phyloP scores from a whole-genome alignment of 129 eudicot species.

The Tanacetum coccineum region DNA sequence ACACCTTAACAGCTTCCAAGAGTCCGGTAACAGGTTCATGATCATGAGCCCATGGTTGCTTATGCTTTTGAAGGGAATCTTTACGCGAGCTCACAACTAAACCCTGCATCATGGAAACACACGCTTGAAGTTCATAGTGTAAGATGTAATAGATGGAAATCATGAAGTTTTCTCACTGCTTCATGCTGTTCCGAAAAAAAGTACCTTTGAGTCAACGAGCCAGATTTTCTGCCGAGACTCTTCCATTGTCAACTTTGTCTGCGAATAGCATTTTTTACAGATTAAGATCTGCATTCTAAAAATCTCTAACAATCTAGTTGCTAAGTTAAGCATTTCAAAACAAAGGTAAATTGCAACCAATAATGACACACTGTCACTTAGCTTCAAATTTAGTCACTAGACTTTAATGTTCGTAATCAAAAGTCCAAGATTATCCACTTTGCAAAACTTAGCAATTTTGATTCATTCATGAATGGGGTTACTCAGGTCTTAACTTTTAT shows the following conservation, averaged over 20 bases:
- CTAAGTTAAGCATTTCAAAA: background rate
- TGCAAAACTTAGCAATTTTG: background rate
- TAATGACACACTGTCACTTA: background rate
- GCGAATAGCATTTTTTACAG: constrained; percentile 10
- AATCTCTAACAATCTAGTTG: background rate
- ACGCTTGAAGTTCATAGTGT: background rate
- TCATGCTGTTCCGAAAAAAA: no score
- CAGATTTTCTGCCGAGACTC: constrained; percentile 84
- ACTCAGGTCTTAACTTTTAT: background rate
- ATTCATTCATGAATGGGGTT: background rate
- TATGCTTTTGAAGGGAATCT: constrained; percentile 89
- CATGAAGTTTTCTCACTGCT: background rate
- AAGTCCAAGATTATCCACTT: constrained; percentile 2
- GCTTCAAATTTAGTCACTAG: background rate
- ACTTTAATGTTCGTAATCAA: background rate
- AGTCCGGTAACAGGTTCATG: constrained; percentile 67
- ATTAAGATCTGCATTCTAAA: constrained; percentile 5
- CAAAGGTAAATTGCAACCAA: background rate
- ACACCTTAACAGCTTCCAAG: constrained; percentile 78
- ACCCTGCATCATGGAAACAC: constrained; percentile 46
- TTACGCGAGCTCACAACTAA: constrained; percentile 73
- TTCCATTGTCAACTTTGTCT: constrained; percentile 68
- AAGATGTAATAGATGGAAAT: background rate
- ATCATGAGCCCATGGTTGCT: constrained; percentile 95
- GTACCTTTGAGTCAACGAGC: constrained; percentile 98